Conservation (phyloP, 106 monocot genomes). For the Dactylorhiza incarnata region DNA sequence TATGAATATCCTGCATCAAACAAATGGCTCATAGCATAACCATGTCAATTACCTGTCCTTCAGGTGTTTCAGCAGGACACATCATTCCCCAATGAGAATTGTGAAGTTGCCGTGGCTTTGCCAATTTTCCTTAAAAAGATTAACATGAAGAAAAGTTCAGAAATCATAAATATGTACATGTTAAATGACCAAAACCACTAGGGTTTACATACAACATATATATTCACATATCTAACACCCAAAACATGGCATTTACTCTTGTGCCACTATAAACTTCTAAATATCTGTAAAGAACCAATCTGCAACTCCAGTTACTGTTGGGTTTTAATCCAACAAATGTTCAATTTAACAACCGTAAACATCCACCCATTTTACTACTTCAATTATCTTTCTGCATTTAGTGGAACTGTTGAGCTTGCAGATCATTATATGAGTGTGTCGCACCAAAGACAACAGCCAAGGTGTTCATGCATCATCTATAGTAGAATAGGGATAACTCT, state of each 20-base stretch:
- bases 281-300: background rate
- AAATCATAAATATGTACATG: background rate
- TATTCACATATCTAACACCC: background rate
- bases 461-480: background rate
- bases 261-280: background rate
- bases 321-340: background rate
- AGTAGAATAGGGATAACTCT: too few species aligned
- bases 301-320: background rate
- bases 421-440: background rate
- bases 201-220: background rate
- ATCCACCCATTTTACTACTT: background rate
- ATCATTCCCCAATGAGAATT: slow-evolving; percentile 99
- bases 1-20: background rate
- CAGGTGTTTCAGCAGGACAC: slow-evolving; percentile 99
- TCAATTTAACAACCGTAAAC: background rate
- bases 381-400: background rate
- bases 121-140: slow-evolving; percentile 64
- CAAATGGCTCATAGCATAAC: background rate
- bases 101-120: slow-evolving; percentile 91
- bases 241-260: background rate
- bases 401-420: background rate
- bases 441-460: background rate
- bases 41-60: slow-evolving; percentile 65
- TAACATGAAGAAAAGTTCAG: slow-evolving; percentile 3
- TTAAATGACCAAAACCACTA: background rate